phyloP scores from a whole-genome alignment of 2,329 filamentous ascomycete genomes.

The Drechslera avenae region DNA sequence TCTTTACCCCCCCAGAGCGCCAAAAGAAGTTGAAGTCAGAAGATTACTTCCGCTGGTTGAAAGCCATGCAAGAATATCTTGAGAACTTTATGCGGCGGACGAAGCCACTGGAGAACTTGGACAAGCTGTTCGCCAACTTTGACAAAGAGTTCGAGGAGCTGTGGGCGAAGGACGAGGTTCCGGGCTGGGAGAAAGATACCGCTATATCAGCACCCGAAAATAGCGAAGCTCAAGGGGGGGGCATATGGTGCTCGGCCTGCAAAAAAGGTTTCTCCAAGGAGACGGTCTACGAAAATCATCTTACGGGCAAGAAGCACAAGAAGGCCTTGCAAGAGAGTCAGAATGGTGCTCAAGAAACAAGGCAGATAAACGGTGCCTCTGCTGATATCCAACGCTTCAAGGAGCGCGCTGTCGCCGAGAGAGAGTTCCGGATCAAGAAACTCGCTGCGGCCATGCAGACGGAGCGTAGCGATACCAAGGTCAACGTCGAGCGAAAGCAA shows the following conservation, averaged over 20 bases:
- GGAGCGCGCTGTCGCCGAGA: slow-evolving; percentile 86
- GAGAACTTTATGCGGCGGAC: slow-evolving; percentile 86
- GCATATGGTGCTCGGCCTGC: slow-evolving; percentile 88
- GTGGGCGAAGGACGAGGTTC: slow-evolving; percentile 80
- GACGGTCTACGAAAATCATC: slow-evolving; percentile 88
- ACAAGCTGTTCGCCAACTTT: slow-evolving; percentile 75
- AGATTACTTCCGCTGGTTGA: slow-evolving; percentile 88
- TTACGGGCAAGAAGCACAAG: slow-evolving; percentile 91
- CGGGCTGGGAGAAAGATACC: slow-evolving; percentile 72
- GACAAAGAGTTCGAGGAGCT: slow-evolving; percentile 82
- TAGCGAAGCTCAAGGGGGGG: slow-evolving; percentile 64
- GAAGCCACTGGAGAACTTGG: slow-evolving; percentile 82
- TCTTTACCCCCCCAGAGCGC: slow-evolving; percentile 76
- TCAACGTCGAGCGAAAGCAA: slow-evolving; percentile 94
- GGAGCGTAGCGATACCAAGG: slow-evolving; percentile 84
- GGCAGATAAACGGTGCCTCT: slow-evolving; percentile 26
- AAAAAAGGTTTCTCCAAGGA: slow-evolving; percentile 95
- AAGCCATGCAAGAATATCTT: slow-evolving; percentile 78
- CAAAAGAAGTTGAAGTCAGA: slow-evolving; percentile 87
- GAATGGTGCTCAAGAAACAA: slow-evolving; percentile 19
- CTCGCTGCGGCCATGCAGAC: slow-evolving; percentile 82
- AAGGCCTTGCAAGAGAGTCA: slow-evolving; percentile 70
- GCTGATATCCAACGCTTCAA: slow-evolving; percentile 61
- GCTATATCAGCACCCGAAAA: slow-evolving; percentile 47
- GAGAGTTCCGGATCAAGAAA: slow-evolving; percentile 81